A percentile compares a stretch with the other conserved stretches of the same genome.
These are phyloP conservation scores for Daldinia grandis DNA, from an alignment of 495 filamentous ascomycete genomes.

Conservation along the genomic window DNA sequence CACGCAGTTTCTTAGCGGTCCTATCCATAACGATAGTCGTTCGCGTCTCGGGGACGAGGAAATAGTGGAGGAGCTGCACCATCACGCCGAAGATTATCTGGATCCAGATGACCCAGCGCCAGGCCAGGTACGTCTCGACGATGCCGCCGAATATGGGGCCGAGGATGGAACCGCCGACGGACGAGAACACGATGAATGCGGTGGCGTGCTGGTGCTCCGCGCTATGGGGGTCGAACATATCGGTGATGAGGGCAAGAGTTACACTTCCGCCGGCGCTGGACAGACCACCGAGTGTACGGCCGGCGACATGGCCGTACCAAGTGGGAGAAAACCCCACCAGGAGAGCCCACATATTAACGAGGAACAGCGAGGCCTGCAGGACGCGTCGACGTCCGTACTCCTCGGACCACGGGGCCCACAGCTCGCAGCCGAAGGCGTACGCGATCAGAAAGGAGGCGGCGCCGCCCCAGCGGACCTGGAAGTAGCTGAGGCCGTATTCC, in stretches of 20 bases:
- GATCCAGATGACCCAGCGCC: constrained; percentile 49
- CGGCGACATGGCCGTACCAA: constrained; percentile 64
- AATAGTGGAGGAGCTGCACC: constrained; percentile 61
- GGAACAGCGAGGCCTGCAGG: constrained; percentile 62
- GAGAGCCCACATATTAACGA: constrained; percentile 69
- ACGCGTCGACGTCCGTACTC: constrained; percentile 67
- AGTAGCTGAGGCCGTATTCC: constrained; percentile 57
- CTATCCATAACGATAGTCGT: constrained; percentile 68
- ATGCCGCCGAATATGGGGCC: constrained; percentile 68
- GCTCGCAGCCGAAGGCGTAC: constrained; percentile 72
- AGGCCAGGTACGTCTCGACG: constrained; percentile 46
- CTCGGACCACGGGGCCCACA: constrained; percentile 74
- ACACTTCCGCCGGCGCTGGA: constrained; percentile 70
- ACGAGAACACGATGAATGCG: constrained; percentile 68
- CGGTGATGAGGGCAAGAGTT: constrained; percentile 69
- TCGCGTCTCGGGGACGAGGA: constrained; percentile 57
- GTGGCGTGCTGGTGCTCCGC: constrained; percentile 65
- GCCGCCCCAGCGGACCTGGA: constrained; percentile 39
- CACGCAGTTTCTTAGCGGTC: constrained; percentile 63
- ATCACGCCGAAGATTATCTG: constrained; percentile 41
- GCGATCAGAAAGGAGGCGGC: constrained; percentile 67
- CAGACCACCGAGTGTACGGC: constrained; percentile 65
- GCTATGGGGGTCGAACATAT: constrained; percentile 67
- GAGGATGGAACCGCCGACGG: constrained; percentile 52
- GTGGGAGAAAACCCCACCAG: constrained; percentile 63